Percentiles rank a stretch among this genome's conserved stretches.
Conservation (phyloP, 257 asterid genomes). For the Lantana camara region DNA sequence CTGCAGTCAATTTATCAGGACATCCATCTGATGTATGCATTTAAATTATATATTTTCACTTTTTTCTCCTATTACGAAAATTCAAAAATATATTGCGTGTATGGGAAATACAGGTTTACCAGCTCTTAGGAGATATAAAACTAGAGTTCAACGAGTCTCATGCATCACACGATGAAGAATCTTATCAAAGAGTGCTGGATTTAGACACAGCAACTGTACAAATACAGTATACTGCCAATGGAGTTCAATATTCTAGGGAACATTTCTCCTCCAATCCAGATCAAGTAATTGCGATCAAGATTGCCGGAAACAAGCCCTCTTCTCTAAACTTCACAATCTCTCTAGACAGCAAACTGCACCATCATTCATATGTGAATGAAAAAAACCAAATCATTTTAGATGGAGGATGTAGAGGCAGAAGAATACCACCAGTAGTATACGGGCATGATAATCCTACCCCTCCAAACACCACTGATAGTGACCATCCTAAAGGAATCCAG, state of each 20-base stretch:
- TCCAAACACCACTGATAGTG: conserved; percentile 22
- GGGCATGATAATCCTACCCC: conserved; percentile 41
- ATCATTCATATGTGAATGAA: conserved; percentile 47
- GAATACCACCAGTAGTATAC: conserved; percentile 37
- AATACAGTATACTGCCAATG: conserved; percentile 51
- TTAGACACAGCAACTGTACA: conserved; percentile 75
- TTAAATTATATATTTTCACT: too few species aligned
- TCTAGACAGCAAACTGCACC: conserved; percentile 64
- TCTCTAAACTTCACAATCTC: conserved; percentile 51
- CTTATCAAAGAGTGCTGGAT: conserved; percentile 72
- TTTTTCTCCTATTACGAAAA: too few species aligned
- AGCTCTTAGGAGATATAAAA: conserved; percentile 80
- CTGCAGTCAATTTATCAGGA: conserved; percentile 54
- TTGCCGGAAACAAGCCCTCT: conserved; percentile 56
- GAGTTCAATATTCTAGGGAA: conserved; percentile 53
- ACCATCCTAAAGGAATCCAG: conserved; percentile 56
- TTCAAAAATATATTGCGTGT: neutral
- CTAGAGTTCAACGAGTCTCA: conserved; percentile 60
- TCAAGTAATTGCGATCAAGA: conserved; percentile 56
- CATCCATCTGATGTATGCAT: conserved; percentile 49
- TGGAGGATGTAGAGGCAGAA: conserved; percentile 61
- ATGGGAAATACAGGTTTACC: conserved; percentile 60
- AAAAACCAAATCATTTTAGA: conserved; percentile 59
- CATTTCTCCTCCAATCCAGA: conserved; percentile 72
- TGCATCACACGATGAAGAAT: conserved; percentile 39